phyloP scores from a whole-genome alignment of 257 asterid genomes.

The Rubia yunnanensis region DNA sequence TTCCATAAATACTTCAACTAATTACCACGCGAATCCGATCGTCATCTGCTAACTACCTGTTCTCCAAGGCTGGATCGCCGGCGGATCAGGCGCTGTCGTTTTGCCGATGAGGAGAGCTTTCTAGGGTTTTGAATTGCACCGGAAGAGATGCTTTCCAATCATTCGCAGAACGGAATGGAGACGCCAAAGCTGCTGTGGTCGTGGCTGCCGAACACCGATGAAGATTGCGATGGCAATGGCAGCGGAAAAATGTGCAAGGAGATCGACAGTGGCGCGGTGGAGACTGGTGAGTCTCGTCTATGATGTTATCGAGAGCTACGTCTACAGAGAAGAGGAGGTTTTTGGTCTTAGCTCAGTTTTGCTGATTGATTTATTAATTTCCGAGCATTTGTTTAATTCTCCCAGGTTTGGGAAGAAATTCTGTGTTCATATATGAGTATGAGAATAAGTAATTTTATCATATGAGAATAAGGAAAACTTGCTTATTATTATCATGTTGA shows the following conservation, averaged over 20 bases:
- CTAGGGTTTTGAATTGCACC: constrained; percentile 3
- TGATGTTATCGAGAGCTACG: constrained; percentile 84
- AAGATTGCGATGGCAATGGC: constrained; percentile 28
- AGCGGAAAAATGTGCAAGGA: constrained; percentile 23
- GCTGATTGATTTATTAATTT: background rate
- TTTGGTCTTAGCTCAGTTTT: background rate
- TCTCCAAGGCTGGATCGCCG: background rate
- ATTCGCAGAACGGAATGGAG: constrained; percentile 78
- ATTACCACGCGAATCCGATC: background rate
- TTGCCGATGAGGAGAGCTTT: constrained; percentile 3
- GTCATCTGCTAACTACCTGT: background rate
- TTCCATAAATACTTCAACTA: background rate
- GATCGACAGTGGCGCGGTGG: constrained; percentile 42
- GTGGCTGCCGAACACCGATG: constrained; percentile 71
- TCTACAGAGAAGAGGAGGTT: constrained; percentile 88
- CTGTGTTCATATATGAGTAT: too few relatives aligned
- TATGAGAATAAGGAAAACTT: too few relatives aligned
- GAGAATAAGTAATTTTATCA: too few relatives aligned
- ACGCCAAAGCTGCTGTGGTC: constrained; percentile 84
- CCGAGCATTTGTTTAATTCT: background rate
- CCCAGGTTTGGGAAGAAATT: background rate
- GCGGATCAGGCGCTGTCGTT: constrained; percentile 4
- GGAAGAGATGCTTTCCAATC: constrained; percentile 57
- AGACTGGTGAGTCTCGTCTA: constrained; percentile 97
- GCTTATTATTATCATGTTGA: background rate